Percentiles rank a stretch among this genome's conserved stretches.
phyloP scores from a whole-genome alignment of 257 asterid genomes.

The Galeopsis tetrahit region DNA sequence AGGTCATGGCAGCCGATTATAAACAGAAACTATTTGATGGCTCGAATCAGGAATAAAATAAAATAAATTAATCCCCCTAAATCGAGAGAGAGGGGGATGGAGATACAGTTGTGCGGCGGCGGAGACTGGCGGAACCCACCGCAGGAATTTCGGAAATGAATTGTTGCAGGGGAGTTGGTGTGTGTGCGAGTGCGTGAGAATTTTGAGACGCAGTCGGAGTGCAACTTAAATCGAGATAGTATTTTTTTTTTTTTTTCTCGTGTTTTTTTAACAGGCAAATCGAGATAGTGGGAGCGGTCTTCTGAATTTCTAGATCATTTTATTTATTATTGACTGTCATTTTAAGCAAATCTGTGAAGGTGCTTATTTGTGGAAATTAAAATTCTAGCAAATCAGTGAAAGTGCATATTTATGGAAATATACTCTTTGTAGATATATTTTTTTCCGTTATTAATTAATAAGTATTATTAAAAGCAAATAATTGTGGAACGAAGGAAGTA shows the following conservation, averaged over 20 bases:
- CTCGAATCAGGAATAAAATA: background rate
- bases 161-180: slow-evolving; percentile 23
- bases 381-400: background rate
- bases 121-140: slow-evolving; percentile 24
- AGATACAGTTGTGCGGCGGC: slow-evolving; percentile 29
- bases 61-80: background rate
- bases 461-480: too few relatives aligned
- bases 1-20: background rate
- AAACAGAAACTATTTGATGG: background rate
- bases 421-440: background rate
- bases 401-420: background rate
- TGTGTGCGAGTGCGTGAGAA: slow-evolving; percentile 4
- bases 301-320: slow-evolving; percentile 6
- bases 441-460: too few relatives aligned
- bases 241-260: too few relatives aligned
- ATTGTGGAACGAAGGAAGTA: too few relatives aligned
- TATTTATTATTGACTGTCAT: too few relatives aligned
- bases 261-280: too few relatives aligned
- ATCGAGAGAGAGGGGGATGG: background rate
- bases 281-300: slow-evolving; percentile 1
- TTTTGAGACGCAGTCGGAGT: slow-evolving; percentile 25
- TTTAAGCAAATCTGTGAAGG: too few relatives aligned
- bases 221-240: background rate
- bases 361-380: background rate
- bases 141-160: slow-evolving; percentile 24